Base-by-base conservation (phyloP, 441 rosid species). In the Pelargonium fulgidum region DNA sequence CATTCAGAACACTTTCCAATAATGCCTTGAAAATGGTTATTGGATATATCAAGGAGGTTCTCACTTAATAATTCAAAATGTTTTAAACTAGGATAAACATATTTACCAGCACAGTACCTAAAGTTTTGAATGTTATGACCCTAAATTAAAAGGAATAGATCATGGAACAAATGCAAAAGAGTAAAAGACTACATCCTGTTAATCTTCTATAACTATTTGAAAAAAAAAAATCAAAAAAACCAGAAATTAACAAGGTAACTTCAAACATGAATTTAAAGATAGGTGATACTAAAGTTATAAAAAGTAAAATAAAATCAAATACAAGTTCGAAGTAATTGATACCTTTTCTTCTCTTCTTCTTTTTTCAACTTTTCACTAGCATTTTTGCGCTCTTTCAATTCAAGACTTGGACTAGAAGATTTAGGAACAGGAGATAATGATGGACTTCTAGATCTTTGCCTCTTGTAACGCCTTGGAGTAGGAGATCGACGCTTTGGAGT, bases 361-460 rank as follows among this genome's bases (percentile, higher is more conserved):
- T 87, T 86, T 80, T 77, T 89, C 80, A 87, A 69, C 76, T 84
- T 86, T 81, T 89, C 89, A 80, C 64, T 83, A 66, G 77, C 86
- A 86, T 74, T 85, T 80, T 82, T 92, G 70, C 64, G 85, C 82
- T 90, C 96, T 74, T 80, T 69, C 65, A 83, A 79, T 70, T 78
- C 94, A 81, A 83, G 89, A 72, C 85, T 86, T 81, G 90, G 80
- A 74, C 87, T 81, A 68, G 90, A 76, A 77, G 87, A 84, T 76
- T 79, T 85, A 76, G 10, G 86, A 45, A 78, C 66, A 70, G 92
- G 89, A 80, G 97, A 83, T 71, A 82, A 72, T 29, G 97, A 86
- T 64, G 89, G 75, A 81, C 94, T 90, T 82, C 87, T 81, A 80
- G 92, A 92, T 81, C 83, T 90, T 74, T 85, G 90, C 82, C 88